Conservation (phyloP, 2,329 filamentous ascomycete species). For the Curvularia lunata region DNA sequence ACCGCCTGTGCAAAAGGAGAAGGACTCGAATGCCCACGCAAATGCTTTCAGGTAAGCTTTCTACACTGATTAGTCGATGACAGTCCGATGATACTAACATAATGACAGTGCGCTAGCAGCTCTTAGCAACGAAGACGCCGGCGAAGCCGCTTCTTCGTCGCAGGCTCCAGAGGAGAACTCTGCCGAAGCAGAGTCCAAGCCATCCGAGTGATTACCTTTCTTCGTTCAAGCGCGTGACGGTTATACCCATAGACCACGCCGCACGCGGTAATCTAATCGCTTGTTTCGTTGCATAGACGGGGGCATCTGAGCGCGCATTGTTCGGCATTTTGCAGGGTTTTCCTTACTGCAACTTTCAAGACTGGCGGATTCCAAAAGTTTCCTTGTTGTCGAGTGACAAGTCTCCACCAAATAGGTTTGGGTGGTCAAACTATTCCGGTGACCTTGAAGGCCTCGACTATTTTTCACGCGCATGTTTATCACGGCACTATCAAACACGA, state of each 20-base stretch:
- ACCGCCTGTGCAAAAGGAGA: slow-evolving; percentile 71
- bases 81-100: slow-evolving; percentile 24
- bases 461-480: slow-evolving; percentile 22
- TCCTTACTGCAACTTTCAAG: slow-evolving; percentile 25
- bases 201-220: slow-evolving; percentile 49
- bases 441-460: slow-evolving; percentile 14
- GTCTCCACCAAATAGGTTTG: slow-evolving; percentile 21
- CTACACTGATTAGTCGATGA: neutral
- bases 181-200: slow-evolving; percentile 39
- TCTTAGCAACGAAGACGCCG: slow-evolving; percentile 64
- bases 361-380: slow-evolving; percentile 35
- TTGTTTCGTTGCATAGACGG: slow-evolving; percentile 51
- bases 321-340: slow-evolving; percentile 47
- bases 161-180: slow-evolving; percentile 58
- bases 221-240: slow-evolving; percentile 43
- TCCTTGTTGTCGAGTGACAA: slow-evolving; percentile 31
- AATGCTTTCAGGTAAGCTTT: slow-evolving; percentile 90
- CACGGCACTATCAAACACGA: slow-evolving; percentile 27
- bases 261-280: slow-evolving; percentile 49
- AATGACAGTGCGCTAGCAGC: slow-evolving; percentile 58
- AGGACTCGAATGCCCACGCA: slow-evolving; percentile 70
- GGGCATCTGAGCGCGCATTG: slow-evolving; percentile 49
- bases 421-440: slow-evolving; percentile 25
- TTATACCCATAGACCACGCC: slow-evolving; percentile 47
- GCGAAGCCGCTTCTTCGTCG: slow-evolving; percentile 67